phyloP scores from a whole-genome alignment of 2,329 filamentous ascomycete genomes.

The Atkinsonella hypoxylon region DNA sequence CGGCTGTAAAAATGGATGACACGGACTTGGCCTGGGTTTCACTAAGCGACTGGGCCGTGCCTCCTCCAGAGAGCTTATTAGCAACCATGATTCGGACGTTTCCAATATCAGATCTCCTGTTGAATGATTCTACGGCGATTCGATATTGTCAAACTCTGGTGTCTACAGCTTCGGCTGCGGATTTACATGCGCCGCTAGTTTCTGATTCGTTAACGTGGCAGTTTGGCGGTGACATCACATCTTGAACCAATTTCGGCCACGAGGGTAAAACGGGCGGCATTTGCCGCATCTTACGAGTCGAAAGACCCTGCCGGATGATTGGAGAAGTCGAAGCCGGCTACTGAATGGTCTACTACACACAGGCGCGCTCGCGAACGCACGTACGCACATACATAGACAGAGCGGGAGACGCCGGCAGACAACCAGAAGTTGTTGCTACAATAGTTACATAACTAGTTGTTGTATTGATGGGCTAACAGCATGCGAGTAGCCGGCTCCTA shows the following conservation, averaged over 20 bases:
- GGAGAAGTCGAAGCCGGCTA: background rate
- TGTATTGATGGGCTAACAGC: no score
- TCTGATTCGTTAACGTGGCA: conserved; percentile 24
- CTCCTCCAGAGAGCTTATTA: conserved; percentile 37
- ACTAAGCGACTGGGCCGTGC: conserved; percentile 24
- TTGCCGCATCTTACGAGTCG: background rate
- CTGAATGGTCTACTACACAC: background rate
- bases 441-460: no score
- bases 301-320: no score
- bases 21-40: background rate
- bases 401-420: no score
- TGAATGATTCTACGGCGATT: conserved; percentile 40
- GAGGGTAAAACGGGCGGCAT: background rate
- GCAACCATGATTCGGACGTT: conserved; percentile 41
- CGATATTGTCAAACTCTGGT: conserved; percentile 13
- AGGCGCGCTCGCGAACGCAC: background rate
- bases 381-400: no score
- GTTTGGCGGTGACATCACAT: conserved; percentile 44
- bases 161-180: background rate
- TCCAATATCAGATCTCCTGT: conserved; percentile 44
- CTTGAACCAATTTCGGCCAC: conserved; percentile 35
- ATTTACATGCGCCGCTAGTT: background rate
- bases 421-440: no score
- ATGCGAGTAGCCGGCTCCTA: no score
- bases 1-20: background rate